Evolutionary conservation across 495 filamentous ascomycete genomes (phyloP).

Genomic region (Amorphotheca resinae): DNA sequence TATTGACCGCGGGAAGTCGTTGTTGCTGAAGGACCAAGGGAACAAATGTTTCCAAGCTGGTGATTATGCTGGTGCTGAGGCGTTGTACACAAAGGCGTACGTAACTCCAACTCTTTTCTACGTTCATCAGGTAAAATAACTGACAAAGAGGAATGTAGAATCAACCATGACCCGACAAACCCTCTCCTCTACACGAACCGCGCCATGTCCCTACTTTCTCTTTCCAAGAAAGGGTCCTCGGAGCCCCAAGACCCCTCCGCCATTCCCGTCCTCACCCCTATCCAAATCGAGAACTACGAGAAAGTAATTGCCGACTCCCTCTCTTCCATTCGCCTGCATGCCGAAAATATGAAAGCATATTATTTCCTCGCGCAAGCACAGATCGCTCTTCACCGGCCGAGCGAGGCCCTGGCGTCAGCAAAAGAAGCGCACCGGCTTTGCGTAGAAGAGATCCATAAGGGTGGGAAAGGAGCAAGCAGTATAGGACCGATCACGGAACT

Average conservation of each 20-base stretch:
- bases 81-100: conserved; percentile 79
- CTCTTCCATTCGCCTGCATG: conserved; percentile 52
- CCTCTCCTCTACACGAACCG: conserved; percentile 73
- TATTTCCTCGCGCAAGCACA: conserved; percentile 79
- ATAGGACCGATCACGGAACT: conserved; percentile 50
- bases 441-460: conserved; percentile 26
- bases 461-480: conserved; percentile 38
- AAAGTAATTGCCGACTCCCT: conserved; percentile 70
- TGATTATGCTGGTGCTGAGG: conserved; percentile 65
- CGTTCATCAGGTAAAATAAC: neutral
- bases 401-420: conserved; percentile 62
- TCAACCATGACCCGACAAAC: conserved; percentile 49
- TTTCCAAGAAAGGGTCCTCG: conserved; percentile 20
- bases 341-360: conserved; percentile 65
- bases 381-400: conserved; percentile 56
- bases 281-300: neutral
- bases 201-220: conserved; percentile 66
- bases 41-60: conserved; percentile 41
- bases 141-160: conserved; percentile 17
- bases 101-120: conserved; percentile 16
- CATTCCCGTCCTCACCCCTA: neutral
- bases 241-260: conserved; percentile 37
- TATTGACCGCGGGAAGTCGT: conserved; percentile 10
- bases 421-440: conserved; percentile 63
- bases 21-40: conserved; percentile 43